Base-by-base conservation (phyloP, 495 filamentous ascomycete species). In the Daldinia vernicosa region DNA sequence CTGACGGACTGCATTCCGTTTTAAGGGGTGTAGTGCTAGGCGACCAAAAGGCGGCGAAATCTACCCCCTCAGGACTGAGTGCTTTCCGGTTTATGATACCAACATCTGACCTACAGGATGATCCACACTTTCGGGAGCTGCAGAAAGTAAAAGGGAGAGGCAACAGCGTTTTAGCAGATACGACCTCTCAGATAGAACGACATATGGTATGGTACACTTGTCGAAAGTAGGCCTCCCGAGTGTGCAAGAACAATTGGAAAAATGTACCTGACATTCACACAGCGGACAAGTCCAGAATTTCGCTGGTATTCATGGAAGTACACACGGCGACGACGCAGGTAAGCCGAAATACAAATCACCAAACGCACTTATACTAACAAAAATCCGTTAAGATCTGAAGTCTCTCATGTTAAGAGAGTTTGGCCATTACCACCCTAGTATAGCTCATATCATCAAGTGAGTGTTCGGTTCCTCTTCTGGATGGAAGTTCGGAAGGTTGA, bases 1-100 rank as follows among this genome's bases (percentile, higher is more conserved):
- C 84, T 7, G 84, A 85, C 74, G 86, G 86, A 0, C 71, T 86
- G 35, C 82, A 86, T 59, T 78, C 82, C 1, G 66, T 74, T 6
- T 60, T 76, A 4, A 70, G 67, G 6, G 58, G 71, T 17, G 55
- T 64, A 6, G 72, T 76, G 17, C 52, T 81, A 22, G 72, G 75
- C 14, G 52, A 67, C 6, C 50, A 73, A 17, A 65, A 69, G 47
- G 33, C 75, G 67, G 33, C 63, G 12, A 32, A 72, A 26, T 32
- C 72, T 19, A 70, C 75, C 26, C 60, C 68, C 6, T 76, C 74
- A 17, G 74, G 76, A 27, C 80, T 76, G 56, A 79, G 78, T 19
- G 65, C 70, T 19, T 87, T 82, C 56, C 78, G 84, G 9, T 85
- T 85, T 50, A 66, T 87, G 22, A 76, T 85, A 15, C 77, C 83